These are phyloP conservation scores for Tetrapisispora taiwanensis DNA, from an alignment of 805 yeast genomes.

Conservation along the genomic window DNA sequence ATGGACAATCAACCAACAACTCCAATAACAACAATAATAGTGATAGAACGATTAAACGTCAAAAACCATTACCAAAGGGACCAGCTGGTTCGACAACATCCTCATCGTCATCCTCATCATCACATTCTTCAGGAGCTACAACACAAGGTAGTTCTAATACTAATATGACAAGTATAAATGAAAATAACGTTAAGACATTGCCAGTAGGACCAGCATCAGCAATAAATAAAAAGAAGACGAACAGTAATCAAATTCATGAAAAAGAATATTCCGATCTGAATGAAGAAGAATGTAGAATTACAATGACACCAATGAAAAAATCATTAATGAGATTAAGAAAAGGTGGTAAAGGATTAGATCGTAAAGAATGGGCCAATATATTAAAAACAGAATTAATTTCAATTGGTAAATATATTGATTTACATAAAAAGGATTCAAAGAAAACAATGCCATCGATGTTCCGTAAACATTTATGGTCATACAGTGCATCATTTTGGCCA, in stretches of 20 bases:
- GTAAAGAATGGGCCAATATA: constrained; percentile 62
- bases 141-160: not conserved
- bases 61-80: constrained; percentile 15
- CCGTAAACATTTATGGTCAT: constrained; percentile 70
- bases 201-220: constrained; percentile 18
- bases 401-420: constrained; percentile 61
- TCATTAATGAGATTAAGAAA: constrained; percentile 56
- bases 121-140: not conserved
- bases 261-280: constrained; percentile 69
- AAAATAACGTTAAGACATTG: constrained; percentile 4
- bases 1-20: not conserved
- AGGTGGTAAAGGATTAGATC: constrained; percentile 62
- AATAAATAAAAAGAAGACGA: constrained; percentile 5
- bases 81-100: constrained; percentile 11
- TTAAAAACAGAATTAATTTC: constrained; percentile 54
- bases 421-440: constrained; percentile 23
- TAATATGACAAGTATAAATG: not conserved
- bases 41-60: constrained; percentile 12
- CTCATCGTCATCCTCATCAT: constrained; percentile 2
- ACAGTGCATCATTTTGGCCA: constrained; percentile 82
- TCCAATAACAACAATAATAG: constrained; percentile 1
- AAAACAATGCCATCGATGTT: constrained; percentile 31
- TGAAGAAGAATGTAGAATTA: constrained; percentile 51
- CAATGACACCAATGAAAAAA: constrained; percentile 54
- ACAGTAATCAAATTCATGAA: constrained; percentile 9